These are phyloP conservation scores for Vitis riparia DNA, from an alignment of 164 flowering plant genomes.

Conservation along the genomic window DNA sequence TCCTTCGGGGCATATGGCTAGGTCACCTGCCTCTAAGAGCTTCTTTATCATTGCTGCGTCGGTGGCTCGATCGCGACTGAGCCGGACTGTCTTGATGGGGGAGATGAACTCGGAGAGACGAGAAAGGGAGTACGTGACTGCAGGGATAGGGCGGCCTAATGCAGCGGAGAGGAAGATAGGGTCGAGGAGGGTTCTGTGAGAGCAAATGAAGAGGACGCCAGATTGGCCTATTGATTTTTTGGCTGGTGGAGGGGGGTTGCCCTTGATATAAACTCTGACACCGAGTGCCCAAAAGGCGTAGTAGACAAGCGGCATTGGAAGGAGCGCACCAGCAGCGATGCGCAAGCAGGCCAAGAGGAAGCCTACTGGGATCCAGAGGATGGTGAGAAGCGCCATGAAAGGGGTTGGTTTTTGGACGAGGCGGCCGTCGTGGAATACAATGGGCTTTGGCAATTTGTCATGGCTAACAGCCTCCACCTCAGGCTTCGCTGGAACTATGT, in stretches of 20 bases:
- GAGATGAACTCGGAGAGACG: constrained; percentile 7
- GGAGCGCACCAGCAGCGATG: neutral
- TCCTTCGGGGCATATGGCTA: constrained; percentile 33
- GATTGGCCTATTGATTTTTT: neutral
- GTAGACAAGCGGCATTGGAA: constrained; percentile 30
- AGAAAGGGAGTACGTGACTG: constrained; percentile 23
- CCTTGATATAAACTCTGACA: neutral
- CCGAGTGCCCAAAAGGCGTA: neutral
- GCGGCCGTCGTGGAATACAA: constrained; percentile 75
- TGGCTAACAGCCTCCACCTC: constrained; percentile 20
- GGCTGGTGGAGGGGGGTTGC: neutral
- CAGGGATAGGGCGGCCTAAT: constrained; percentile 7
- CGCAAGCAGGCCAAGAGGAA: constrained; percentile 30
- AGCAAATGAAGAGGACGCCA: constrained; percentile 18
- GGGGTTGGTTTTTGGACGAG: constrained; percentile 54
- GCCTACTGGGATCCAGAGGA: constrained; percentile 66
- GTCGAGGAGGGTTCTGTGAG: constrained; percentile 24
- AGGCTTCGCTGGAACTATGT: constrained; percentile 27
- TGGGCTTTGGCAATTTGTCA: constrained; percentile 46
- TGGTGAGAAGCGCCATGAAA: constrained; percentile 30
- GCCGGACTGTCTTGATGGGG: constrained; percentile 9
- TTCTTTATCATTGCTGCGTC: constrained; percentile 13
- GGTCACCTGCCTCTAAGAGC: constrained; percentile 17
- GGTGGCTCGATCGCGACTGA: constrained; percentile 15
- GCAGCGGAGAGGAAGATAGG: constrained; percentile 7